These are phyloP conservation scores for Pythium oligandrum DNA, from an alignment of 352 stramenopile genomes.

Conservation along the genomic window DNA sequence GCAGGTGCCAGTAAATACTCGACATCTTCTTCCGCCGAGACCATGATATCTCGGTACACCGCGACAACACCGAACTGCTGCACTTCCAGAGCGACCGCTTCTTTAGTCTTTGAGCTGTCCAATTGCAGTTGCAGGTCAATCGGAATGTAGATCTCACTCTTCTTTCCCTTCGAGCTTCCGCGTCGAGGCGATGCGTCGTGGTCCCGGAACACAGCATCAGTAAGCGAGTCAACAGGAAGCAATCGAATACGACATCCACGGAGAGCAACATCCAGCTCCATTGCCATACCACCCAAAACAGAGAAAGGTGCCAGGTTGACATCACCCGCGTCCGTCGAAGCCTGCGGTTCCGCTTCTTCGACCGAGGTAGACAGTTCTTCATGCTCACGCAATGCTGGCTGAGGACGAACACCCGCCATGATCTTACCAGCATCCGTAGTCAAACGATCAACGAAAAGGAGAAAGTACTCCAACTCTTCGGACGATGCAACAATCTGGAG, in stretches of 20 bases:
- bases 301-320: conserved; percentile 21
- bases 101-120: conserved; percentile 17
- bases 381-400: not conserved
- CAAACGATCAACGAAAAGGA: conserved; percentile 30
- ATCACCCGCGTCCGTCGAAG: conserved; percentile 10
- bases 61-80: conserved; percentile 19
- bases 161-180: conserved; percentile 14
- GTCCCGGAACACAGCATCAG: conserved; percentile 10
- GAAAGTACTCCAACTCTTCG: conserved; percentile 27
- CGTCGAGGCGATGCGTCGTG: conserved; percentile 10
- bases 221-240: conserved; percentile 12
- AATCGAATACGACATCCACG: conserved; percentile 19
- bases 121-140: conserved; percentile 13
- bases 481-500: conserved; percentile 20
- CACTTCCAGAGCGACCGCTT: conserved; percentile 15
- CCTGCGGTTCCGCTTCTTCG: conserved; percentile 1
- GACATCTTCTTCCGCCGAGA: conserved; percentile 15
- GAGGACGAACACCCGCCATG: conserved; percentile 22
- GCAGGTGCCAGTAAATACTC: conserved; percentile 18
- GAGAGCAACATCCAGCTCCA: conserved; percentile 18
- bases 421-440: conserved; percentile 12
- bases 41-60: conserved; percentile 12
- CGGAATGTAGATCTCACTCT: conserved; percentile 18
- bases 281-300: conserved; percentile 19
- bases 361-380: not conserved